Percentiles rank a stretch among this genome's conserved stretches.
Evolutionary conservation across 805 yeast species (phyloP).

Genomic region (Yarrowia deformans): DNA sequence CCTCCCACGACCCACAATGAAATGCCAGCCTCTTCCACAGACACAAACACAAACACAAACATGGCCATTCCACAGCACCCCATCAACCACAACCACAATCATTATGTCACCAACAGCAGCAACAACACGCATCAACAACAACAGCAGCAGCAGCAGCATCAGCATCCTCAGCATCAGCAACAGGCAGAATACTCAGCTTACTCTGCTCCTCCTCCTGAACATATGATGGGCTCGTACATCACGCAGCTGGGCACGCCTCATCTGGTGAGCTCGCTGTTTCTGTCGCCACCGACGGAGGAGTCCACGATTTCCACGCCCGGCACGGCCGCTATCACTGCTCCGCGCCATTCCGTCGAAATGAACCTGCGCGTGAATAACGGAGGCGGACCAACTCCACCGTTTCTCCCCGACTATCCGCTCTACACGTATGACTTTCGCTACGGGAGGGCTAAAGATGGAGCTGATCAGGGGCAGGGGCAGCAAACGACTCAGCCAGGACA

Average conservation of each 20-base stretch:
- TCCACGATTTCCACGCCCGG: slow-evolving; percentile 33
- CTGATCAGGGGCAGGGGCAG: neutral
- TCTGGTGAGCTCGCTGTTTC: slow-evolving; percentile 22
- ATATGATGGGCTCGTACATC: slow-evolving; percentile 31
- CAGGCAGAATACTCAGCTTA: neutral
- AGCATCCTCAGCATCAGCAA: neutral
- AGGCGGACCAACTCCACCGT: slow-evolving; percentile 6
- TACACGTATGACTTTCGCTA: slow-evolving; percentile 18
- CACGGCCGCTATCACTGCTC: slow-evolving; percentile 8
- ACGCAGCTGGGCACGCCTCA: slow-evolving; percentile 16
- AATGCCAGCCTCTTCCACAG: neutral
- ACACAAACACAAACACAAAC: no score
- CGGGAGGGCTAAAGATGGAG: slow-evolving; percentile 1
- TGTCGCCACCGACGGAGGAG: slow-evolving; percentile 22
- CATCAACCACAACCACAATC: no score
- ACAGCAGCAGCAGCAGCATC: neutral
- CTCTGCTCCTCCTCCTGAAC: neutral
- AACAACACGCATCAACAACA: neutral
- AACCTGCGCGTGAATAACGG: slow-evolving; percentile 4
- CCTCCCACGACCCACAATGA: neutral
- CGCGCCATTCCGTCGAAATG: slow-evolving; percentile 13
- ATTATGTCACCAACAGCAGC: neutral
- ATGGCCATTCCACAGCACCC: no score
- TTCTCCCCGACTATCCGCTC: slow-evolving; percentile 18
- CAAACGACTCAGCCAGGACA: neutral